phyloP scores from a whole-genome alignment of 2,329 filamentous ascomycete species.

The Colletotrichum lupini region DNA sequence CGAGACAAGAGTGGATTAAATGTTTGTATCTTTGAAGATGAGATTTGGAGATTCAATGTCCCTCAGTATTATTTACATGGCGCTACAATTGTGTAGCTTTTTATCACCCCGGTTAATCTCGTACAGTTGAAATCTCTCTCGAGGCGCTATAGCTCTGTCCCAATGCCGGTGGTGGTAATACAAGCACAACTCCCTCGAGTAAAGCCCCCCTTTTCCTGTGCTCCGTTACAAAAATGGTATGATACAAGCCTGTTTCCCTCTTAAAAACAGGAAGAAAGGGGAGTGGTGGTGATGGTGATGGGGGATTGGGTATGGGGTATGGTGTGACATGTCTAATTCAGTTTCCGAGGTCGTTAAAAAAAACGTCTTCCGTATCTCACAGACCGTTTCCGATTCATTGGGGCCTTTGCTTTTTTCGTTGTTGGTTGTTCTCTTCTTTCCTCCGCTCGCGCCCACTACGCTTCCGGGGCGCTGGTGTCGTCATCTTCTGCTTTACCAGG shows the following conservation, averaged over 20 bases:
- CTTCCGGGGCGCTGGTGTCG: slow-evolving; percentile 6
- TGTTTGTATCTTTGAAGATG: slow-evolving; percentile 16
- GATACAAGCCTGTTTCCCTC: slow-evolving; percentile 13
- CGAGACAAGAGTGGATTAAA: not conserved
- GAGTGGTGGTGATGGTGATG: not conserved
- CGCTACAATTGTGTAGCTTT: slow-evolving; percentile 10
- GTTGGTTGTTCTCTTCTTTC: not conserved
- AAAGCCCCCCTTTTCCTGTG: slow-evolving; percentile 6
- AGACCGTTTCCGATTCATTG: not conserved
- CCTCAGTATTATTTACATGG: slow-evolving; percentile 30
- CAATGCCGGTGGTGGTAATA: slow-evolving; percentile 15
- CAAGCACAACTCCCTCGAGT: not conserved
- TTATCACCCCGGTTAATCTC: not conserved
- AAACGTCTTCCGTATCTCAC: not conserved
- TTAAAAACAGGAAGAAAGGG: not conserved
- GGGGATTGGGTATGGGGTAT: slow-evolving; percentile 8
- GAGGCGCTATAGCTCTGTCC: not conserved
- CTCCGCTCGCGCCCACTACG: not conserved
- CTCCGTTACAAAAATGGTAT: slow-evolving; percentile 21
- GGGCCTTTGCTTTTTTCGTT: not conserved
- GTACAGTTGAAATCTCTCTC: slow-evolving; percentile 1
- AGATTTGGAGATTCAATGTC: slow-evolving; percentile 18
- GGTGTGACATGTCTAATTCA: slow-evolving; percentile 15
- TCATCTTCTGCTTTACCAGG: not conserved
- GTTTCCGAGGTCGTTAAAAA: slow-evolving; percentile 5